phyloP scores from a whole-genome alignment of 2,329 filamentous ascomycete genomes.

The Didymella arachidicola region DNA sequence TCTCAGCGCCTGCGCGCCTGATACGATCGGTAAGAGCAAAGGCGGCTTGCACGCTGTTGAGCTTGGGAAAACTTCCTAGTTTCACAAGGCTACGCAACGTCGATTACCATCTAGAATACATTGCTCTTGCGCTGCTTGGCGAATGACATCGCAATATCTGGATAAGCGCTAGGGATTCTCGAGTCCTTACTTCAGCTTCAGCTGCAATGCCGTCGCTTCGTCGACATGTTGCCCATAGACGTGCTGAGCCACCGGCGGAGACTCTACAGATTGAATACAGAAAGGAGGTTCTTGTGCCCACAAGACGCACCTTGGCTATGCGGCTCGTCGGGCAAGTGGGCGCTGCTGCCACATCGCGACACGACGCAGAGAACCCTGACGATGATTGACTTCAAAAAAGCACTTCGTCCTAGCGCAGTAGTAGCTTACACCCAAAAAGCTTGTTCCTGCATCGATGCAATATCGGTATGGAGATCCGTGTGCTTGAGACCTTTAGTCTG shows the following conservation, averaged over 20 bases:
- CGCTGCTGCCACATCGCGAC: neutral
- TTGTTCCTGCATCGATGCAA: slow-evolving; percentile 17
- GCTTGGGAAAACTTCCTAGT: neutral
- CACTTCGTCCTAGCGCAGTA: neutral
- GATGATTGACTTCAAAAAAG: neutral
- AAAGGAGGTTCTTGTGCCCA: neutral
- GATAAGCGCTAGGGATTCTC: neutral
- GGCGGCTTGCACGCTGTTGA: neutral
- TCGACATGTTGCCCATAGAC: neutral
- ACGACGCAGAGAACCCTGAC: slow-evolving; percentile 10
- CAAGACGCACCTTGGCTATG: neutral
- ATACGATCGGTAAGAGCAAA: neutral
- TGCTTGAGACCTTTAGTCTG: neutral
- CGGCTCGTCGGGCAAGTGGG: slow-evolving; percentile 1
- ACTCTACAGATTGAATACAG: neutral
- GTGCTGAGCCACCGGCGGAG: neutral
- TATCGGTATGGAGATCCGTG: slow-evolving; percentile 15
- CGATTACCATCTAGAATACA: neutral
- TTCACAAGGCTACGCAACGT: neutral
- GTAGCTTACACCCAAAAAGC: neutral
- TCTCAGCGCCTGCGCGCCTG: neutral
- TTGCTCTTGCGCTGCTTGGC: neutral
- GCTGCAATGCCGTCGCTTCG: neutral
- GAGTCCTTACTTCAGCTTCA: neutral
- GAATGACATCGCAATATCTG: neutral